A percentile compares a stretch with the other conserved stretches of the same genome.
Evolutionary conservation across 176 grass and related monocot genomes (phyloP).

Genomic region (Themeda triandra): DNA sequence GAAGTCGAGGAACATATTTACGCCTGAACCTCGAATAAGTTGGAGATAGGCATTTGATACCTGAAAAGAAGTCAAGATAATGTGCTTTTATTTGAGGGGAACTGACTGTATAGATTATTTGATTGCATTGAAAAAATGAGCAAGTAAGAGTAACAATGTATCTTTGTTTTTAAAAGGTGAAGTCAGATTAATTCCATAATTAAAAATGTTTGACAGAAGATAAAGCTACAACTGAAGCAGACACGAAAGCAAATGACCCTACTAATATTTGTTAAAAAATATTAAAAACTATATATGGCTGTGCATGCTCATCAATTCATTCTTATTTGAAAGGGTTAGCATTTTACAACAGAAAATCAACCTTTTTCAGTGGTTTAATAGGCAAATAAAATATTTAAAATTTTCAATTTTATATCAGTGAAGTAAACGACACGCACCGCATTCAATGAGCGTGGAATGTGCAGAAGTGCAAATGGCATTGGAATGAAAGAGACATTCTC

Average conservation of each 20-base stretch:
- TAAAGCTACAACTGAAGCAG: neutral
- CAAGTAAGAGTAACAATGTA: slow-evolving; percentile 2
- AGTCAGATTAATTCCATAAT: neutral
- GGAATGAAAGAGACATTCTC: slow-evolving; percentile 43
- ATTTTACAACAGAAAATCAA: slow-evolving; percentile 7
- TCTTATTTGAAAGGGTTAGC: neutral
- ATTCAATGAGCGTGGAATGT: slow-evolving; percentile 41
- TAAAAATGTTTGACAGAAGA: neutral
- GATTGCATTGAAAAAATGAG: neutral
- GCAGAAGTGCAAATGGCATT: slow-evolving; percentile 41
- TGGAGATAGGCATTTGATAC: slow-evolving; percentile 57
- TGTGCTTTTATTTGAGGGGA: neutral
- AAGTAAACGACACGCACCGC: slow-evolving; percentile 34
- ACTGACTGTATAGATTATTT: neutral
- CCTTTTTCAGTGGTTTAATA: neutral
- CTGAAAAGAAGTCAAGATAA: slow-evolving; percentile 32
- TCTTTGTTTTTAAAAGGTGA: neutral
- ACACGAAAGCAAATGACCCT: neutral
- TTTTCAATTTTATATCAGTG: neutral
- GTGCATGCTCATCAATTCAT: slow-evolving; percentile 4
- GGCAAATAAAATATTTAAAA: neutral
- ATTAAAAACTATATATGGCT: neutral
- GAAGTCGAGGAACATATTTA: slow-evolving; percentile 46
- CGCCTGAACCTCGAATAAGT: slow-evolving; percentile 37
- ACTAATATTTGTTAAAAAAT: neutral